Conservation (phyloP, 2,329 filamentous ascomycete genomes). For the Apiospora phragmitis region DNA sequence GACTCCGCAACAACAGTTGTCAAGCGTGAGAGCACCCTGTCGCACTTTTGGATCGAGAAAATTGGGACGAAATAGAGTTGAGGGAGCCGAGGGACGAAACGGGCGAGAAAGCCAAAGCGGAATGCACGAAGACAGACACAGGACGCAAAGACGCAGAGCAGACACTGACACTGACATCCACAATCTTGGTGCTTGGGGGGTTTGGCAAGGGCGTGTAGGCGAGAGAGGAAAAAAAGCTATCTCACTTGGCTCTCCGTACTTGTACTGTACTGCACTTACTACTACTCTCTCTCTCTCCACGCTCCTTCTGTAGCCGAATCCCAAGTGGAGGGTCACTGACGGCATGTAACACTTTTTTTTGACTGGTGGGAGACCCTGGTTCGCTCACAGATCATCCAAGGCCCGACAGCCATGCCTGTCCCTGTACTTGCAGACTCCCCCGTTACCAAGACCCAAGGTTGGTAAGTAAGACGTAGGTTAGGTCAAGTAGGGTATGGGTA, state of each 20-base stretch:
- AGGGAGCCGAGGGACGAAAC: slow-evolving; percentile 2
- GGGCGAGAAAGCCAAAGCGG: slow-evolving; percentile 2
- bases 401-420: slow-evolving; percentile 4
- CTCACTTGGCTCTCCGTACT: neutral
- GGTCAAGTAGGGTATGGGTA: neutral
- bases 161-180: neutral
- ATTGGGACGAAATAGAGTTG: slow-evolving; percentile 2
- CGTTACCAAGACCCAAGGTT: slow-evolving; percentile 4
- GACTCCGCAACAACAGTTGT: slow-evolving; percentile 9
- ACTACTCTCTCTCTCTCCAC: neutral
- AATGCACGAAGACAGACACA: neutral
- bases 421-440: slow-evolving; percentile 3
- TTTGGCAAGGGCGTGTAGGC: slow-evolving; percentile 13
- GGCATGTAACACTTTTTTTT: neutral
- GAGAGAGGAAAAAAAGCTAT: neutral
- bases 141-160: neutral
- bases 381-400: slow-evolving; percentile 3
- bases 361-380: slow-evolving; percentile 2
- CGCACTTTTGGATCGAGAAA: neutral
- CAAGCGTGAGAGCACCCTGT: neutral
- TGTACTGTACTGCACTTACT: neutral
- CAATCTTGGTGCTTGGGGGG: neutral
- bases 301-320: neutral
- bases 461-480: slow-evolving; percentile 4
- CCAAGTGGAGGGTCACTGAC: slow-evolving; percentile 6